Evolutionary conservation across 2,329 filamentous ascomycete species (phyloP), one percentile per base, ranked within the genome.

Genomic region (Talaromyces sp.): DNA sequence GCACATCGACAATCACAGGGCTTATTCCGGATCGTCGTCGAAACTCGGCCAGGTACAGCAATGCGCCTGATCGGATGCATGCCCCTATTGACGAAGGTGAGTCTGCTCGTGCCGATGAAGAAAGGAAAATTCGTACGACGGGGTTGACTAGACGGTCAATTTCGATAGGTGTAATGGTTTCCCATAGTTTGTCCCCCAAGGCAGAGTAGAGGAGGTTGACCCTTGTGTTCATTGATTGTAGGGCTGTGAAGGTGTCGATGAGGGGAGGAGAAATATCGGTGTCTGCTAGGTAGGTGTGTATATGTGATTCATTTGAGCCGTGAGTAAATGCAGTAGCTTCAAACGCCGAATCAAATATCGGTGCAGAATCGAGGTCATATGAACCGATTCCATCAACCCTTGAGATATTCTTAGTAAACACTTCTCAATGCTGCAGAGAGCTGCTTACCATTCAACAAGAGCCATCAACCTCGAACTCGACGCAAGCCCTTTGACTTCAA

Each of bases 351-450:
- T n/a, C 43, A n/a, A 49, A 45, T 22, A 51, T 34, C 5, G 58
- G 58, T 2, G 19, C 2, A n/a, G 25, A 27, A 36, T 61, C 58
- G 5, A 61, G 58, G 7, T 38, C 58, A 36, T 61, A 61, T 6
- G 43, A 61, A 51, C 58, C 58, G 3, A 61, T 61, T 5, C 29
- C 22, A 22, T 61, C 58, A 49, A 61, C 58, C 43, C 58, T 60
- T 54, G 15, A 11, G 8, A 19, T 13, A 15, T 7, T 1, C 7
- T 31, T 31, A 53, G 49, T 53, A 19, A 1, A 6, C 25, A 5
- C 6, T 10, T 29, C 8, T 1, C 5, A 36, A 19, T 22, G 13
- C 17, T 34, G 7, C 17, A 19, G 13, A 19, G 0, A 11, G 11
- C 1, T 5, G 2, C 51, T 54, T 22, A 54, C 51, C 51, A 54